Evolutionary conservation across 2,329 filamentous ascomycete species (phyloP), one percentile per base, ranked within the genome.

Genomic region (Helotiales sp.): DNA sequence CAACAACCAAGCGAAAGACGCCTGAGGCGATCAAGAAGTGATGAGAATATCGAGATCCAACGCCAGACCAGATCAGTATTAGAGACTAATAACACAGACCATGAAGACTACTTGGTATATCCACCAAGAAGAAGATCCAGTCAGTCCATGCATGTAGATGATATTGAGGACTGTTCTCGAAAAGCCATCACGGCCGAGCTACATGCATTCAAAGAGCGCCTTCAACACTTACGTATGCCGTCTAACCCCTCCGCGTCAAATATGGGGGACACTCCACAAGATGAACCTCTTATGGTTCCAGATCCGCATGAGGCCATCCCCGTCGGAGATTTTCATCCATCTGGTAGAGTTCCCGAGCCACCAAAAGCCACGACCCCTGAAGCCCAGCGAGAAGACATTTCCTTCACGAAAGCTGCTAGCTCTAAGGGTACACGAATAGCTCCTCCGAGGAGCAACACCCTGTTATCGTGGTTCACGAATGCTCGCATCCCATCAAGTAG

Each of bases 11-110:
- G 24, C 17, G 30, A 17, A 12, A 25, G 48, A 31, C 36, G 27
- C 10, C 46, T 52, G 12, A 15, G 22, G n/a, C 48, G 54, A 33
- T 50, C 40, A 8, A 59, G 44, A 31, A 56, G 52, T 44, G 52
- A 52, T n/a, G 52, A 52, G 38, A 46, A 52, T 33, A 38, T 56
- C 25, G 46, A 55, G n/a, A 55, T 59, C n/a, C 54, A 42, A 49
- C 52, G 19, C 19, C 34, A 51, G 31, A 55, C 42, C 33, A 47
- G 38, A n/a, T 44, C 38, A 6, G 13, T 53, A 24, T 33, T 56
- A 15, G 47, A 30, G 30, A 30, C 30, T 29, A 15, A 27, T 15
- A 38, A 31, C 36, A 15, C 13, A 27, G 36, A 51, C 8, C 30
- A 36, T 9, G 31, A 51, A n/a, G 31, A 51, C 2, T 7, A 2